A percentile compares a stretch with the other conserved stretches of the same genome.
phyloP scores from a whole-genome alignment of 2,329 filamentous ascomycete species.

The Thelonectria rubi region DNA sequence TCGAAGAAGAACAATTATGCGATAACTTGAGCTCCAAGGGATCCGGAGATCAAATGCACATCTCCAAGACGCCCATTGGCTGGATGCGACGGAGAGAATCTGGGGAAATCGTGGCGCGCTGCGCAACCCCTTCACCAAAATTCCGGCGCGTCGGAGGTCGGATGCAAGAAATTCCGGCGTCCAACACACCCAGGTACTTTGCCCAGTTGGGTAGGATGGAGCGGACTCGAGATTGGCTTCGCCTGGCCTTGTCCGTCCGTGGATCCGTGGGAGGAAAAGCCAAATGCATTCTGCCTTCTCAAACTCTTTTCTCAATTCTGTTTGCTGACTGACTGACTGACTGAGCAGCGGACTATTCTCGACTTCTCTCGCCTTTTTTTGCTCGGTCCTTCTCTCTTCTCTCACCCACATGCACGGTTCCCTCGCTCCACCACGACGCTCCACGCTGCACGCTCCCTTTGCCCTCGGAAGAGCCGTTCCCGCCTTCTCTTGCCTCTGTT shows the following conservation, averaged over 20 bases:
- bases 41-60: background rate
- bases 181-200: conserved; percentile 19
- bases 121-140: conserved; percentile 9
- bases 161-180: conserved; percentile 28
- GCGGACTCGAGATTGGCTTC: conserved; percentile 28
- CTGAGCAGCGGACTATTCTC: background rate
- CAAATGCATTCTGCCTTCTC: conserved; percentile 26
- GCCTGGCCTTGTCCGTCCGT: conserved; percentile 22
- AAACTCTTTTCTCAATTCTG: conserved; percentile 2
- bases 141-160: conserved; percentile 20
- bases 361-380: conserved; percentile 23
- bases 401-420: conserved; percentile 38
- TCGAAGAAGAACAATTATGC: background rate
- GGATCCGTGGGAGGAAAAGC: conserved; percentile 25
- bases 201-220: conserved; percentile 20
- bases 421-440: conserved; percentile 40
- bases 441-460: conserved; percentile 36
- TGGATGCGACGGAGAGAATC: conserved; percentile 21
- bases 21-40: too few relatives aligned
- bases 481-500: conserved; percentile 31
- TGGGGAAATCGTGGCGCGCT: conserved; percentile 30
- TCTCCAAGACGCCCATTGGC: conserved; percentile 9
- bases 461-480: conserved; percentile 37
- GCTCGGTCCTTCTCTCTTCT: conserved; percentile 30
- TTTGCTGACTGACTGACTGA: background rate